These are phyloP conservation scores for Penicillium antarcticum DNA, from an alignment of 495 filamentous ascomycete species.

Conservation along the genomic window DNA sequence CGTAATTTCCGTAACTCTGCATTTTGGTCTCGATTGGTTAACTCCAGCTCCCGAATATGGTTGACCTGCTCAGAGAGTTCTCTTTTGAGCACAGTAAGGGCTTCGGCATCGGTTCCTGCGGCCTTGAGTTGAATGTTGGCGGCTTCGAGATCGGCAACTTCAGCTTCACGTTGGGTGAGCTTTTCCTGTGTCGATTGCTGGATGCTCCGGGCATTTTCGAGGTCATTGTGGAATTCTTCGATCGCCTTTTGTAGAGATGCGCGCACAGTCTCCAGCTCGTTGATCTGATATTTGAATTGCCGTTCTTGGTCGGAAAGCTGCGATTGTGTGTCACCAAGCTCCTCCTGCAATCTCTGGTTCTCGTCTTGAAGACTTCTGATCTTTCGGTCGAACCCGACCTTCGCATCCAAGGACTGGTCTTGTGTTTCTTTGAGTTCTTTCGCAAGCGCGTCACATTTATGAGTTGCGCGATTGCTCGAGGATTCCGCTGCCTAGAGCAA, in stretches of 20 bases:
- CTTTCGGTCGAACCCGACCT: constrained; percentile 66
- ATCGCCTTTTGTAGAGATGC: constrained; percentile 63
- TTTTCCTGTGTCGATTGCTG: constrained; percentile 65
- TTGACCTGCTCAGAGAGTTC: constrained; percentile 86
- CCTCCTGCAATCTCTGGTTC: constrained; percentile 67
- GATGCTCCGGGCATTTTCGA: constrained; percentile 57
- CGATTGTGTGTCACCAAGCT: constrained; percentile 69
- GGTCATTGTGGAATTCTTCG: constrained; percentile 69
- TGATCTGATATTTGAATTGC: constrained; percentile 62
- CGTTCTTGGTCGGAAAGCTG: constrained; percentile 69
- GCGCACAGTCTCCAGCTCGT: constrained; percentile 69
- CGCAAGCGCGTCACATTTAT: constrained; percentile 68
- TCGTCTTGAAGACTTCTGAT: constrained; percentile 70
- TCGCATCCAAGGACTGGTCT: constrained; percentile 64
- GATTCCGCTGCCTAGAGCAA: constrained; percentile 55
- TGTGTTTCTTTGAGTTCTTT: constrained; percentile 69
- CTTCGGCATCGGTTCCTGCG: constrained; percentile 80
- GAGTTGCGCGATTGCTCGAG: constrained; percentile 60
- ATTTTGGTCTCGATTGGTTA: constrained; percentile 73
- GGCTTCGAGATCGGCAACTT: constrained; percentile 70
- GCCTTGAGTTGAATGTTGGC: constrained; percentile 80
- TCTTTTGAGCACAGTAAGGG: constrained; percentile 73
- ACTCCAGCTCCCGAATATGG: constrained; percentile 82
- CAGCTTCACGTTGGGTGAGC: constrained; percentile 63
- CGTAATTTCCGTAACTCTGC: constrained; percentile 76